These are phyloP conservation scores for Pseudocercospora crystallina DNA, from an alignment of 2,329 filamentous ascomycete genomes.

Conservation along the genomic window DNA sequence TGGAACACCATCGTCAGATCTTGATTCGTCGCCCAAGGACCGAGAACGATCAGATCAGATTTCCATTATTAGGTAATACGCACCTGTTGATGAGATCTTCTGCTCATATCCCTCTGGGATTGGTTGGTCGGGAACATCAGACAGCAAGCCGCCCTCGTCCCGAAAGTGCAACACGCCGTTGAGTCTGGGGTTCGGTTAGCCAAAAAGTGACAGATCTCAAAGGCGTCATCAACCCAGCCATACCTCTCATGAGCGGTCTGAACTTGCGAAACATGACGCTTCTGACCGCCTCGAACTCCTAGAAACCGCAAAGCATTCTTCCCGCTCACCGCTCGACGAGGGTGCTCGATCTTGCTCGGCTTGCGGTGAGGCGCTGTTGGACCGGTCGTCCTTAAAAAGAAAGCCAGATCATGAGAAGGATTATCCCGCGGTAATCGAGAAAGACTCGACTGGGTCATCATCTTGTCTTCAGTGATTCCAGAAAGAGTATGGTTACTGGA, in stretches of 20 bases:
- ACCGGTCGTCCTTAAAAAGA: constrained; percentile 40
- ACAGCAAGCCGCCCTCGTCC: constrained; percentile 33
- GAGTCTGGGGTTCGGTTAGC: constrained; percentile 16
- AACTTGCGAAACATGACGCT: constrained; percentile 12
- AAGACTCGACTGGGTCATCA: constrained; percentile 34
- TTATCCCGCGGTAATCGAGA: constrained; percentile 30
- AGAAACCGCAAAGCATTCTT: constrained; percentile 36
- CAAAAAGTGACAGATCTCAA: constrained; percentile 11
- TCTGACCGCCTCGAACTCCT: constrained; percentile 15
- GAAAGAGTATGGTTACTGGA: not conserved
- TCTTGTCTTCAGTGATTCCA: constrained; percentile 23
- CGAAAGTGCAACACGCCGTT: constrained; percentile 15
- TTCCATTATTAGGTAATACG: constrained; percentile 2
- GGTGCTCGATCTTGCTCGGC: constrained; percentile 30
- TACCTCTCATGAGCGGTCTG: constrained; percentile 27
- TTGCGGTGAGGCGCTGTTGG: constrained; percentile 32
- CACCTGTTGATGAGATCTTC: constrained; percentile 37
- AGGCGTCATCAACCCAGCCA: constrained; percentile 2
- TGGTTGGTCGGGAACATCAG: constrained; percentile 12
- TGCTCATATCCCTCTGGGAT: constrained; percentile 32
- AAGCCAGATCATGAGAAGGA: constrained; percentile 37
- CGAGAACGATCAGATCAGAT: too few relatives aligned
- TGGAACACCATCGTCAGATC: constrained; percentile 17
- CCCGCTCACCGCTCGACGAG: constrained; percentile 27
- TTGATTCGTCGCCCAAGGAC: not conserved